Evolutionary conservation across 805 yeast species (phyloP).

Genomic region (Kuraishia piskuri): DNA sequence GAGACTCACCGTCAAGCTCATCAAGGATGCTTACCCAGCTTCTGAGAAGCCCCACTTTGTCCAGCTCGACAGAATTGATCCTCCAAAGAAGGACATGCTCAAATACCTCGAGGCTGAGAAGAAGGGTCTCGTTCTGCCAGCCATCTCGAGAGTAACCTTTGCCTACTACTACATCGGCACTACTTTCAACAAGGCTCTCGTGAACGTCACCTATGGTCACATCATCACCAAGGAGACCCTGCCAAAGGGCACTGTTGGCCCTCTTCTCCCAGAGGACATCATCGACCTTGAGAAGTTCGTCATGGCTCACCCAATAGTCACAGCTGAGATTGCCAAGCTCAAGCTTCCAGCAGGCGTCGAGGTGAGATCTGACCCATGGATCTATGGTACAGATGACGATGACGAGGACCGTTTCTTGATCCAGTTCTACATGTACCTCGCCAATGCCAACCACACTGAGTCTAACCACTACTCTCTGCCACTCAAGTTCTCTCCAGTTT

Average conservation of each 20-base stretch:
- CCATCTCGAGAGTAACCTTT: constrained; percentile 61
- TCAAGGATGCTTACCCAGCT: constrained; percentile 49
- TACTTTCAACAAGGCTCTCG: constrained; percentile 61
- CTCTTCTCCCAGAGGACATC: constrained; percentile 61
- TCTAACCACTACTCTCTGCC: constrained; percentile 74
- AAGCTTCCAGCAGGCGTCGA: constrained; percentile 45
- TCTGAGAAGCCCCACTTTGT: constrained; percentile 50
- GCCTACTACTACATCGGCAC: constrained; percentile 52
- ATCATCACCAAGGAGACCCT: constrained; percentile 46
- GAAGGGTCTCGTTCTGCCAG: constrained; percentile 40
- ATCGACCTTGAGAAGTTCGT: constrained; percentile 42
- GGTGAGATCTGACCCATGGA: constrained; percentile 74
- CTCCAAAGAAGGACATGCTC: constrained; percentile 68
- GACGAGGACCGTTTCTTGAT: constrained; percentile 52
- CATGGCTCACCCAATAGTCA: constrained; percentile 44
- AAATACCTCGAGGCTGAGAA: constrained; percentile 62
- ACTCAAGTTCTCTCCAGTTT: constrained; percentile 65
- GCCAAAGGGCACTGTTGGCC: constrained; percentile 62
- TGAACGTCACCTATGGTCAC: constrained; percentile 56
- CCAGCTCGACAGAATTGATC: constrained; percentile 64
- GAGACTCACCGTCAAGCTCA: constrained; percentile 45
- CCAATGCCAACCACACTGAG: constrained; percentile 56
- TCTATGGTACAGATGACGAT: constrained; percentile 71
- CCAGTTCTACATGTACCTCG: constrained; percentile 70
- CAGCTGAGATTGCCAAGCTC: constrained; percentile 60